Percentiles rank a stretch among this genome's conserved stretches.
These are phyloP conservation scores for Cladosporium colombiae DNA, from an alignment of 2,329 filamentous ascomycete genomes.

Conservation along the genomic window DNA sequence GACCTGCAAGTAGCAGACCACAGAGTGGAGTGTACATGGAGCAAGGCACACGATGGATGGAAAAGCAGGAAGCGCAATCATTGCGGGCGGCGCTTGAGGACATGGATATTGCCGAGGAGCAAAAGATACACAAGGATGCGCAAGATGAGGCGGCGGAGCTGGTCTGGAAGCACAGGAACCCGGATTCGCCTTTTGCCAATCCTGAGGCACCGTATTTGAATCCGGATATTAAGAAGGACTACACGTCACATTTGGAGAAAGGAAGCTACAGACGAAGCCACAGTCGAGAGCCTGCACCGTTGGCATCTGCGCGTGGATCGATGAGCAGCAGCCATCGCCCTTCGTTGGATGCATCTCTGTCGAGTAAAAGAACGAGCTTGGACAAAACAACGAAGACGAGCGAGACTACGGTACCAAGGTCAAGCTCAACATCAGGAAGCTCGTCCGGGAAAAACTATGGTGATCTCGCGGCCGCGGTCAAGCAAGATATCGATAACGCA, in stretches of 20 bases:
- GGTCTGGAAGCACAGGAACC: slow-evolving; percentile 74
- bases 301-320: slow-evolving; percentile 8
- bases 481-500: slow-evolving; percentile 36
- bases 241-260: slow-evolving; percentile 68
- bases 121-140: slow-evolving; percentile 67
- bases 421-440: not conserved
- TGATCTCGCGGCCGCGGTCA: slow-evolving; percentile 38
- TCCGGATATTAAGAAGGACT: slow-evolving; percentile 44
- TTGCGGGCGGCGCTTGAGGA: slow-evolving; percentile 72
- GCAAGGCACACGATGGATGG: slow-evolving; percentile 74
- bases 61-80: slow-evolving; percentile 73
- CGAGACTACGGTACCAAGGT: not conserved
- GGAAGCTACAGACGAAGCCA: slow-evolving; percentile 66
- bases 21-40: slow-evolving; percentile 71
- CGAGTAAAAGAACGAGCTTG: slow-evolving; percentile 12
- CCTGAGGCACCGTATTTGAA: slow-evolving; percentile 44
- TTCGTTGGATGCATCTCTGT: not conserved
- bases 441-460: slow-evolving; percentile 36
- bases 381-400: slow-evolving; percentile 19
- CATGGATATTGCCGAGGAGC: slow-evolving; percentile 66
- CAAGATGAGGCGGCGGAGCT: slow-evolving; percentile 77
- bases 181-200: slow-evolving; percentile 63
- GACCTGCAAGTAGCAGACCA: slow-evolving; percentile 55
- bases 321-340: slow-evolving; percentile 20
- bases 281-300: slow-evolving; percentile 33